These are phyloP conservation scores for Entophlyctis luteolus DNA, from an alignment of 192 early-diverging fungal genomes.

Conservation along the genomic window DNA sequence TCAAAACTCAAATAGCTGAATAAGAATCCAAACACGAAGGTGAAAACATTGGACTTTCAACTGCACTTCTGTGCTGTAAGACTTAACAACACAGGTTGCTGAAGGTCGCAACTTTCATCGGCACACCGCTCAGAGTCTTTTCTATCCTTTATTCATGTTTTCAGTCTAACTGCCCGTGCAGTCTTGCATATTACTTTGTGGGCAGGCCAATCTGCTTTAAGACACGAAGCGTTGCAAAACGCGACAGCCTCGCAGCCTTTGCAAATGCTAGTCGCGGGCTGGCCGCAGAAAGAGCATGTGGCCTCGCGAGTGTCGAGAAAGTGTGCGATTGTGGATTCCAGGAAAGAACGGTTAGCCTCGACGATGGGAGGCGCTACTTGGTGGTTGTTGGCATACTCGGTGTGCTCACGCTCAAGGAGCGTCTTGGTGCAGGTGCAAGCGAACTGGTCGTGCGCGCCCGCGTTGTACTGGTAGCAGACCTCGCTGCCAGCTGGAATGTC, in stretches of 20 bases:
- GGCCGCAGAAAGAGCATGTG: slow-evolving; percentile 56
- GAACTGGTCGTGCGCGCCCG: slow-evolving; percentile 8
- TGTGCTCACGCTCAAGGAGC: neutral
- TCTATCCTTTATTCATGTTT: too few species aligned
- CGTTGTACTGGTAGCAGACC: slow-evolving; percentile 26
- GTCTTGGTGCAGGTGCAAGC: neutral
- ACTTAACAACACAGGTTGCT: too few species aligned
- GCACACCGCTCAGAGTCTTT: too few species aligned
- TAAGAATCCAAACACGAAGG: too few species aligned
- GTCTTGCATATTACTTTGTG: slow-evolving; percentile 67
- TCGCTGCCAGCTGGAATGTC: slow-evolving; percentile 1
- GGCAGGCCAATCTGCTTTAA: slow-evolving; percentile 55
- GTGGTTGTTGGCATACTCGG: neutral
- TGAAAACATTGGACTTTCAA: too few species aligned
- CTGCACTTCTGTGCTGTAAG: too few species aligned
- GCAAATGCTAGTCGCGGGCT: slow-evolving; percentile 57
- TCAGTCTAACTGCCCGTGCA: too few species aligned
- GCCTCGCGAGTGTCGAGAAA: slow-evolving; percentile 48
- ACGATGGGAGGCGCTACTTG: slow-evolving; percentile 8
- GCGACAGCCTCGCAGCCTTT: slow-evolving; percentile 29
- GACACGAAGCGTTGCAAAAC: slow-evolving; percentile 1
- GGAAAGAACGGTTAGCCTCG: slow-evolving; percentile 12
- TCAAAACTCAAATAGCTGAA: slow-evolving; percentile 38
- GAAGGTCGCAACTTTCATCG: too few species aligned
- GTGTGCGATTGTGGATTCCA: neutral